These are phyloP conservation scores for Globisporangium megalacanthum DNA, from an alignment of 352 stramenopile species.

Conservation along the genomic window DNA sequence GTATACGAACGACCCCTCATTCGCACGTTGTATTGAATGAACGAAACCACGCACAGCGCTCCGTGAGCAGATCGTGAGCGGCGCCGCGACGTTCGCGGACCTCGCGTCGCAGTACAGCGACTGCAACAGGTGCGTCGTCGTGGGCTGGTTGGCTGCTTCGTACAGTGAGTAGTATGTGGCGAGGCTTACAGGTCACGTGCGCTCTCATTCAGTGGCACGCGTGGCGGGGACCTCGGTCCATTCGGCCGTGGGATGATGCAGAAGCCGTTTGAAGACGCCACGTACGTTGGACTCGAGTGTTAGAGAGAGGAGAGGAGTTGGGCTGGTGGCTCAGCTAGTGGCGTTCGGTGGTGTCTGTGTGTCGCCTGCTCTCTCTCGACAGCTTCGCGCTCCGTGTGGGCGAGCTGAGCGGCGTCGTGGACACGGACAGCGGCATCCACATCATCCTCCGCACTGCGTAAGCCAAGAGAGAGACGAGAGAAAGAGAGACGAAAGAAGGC, in stretches of 20 bases:
- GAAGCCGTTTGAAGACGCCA: constrained; percentile 89
- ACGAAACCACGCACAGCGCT: constrained; percentile 32
- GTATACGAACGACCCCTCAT: constrained; percentile 5
- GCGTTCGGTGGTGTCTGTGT: not conserved
- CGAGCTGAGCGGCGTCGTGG: constrained; percentile 93
- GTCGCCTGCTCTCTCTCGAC: not conserved
- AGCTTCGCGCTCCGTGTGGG: constrained; percentile 89
- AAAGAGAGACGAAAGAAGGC: not conserved
- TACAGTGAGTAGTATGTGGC: not conserved
- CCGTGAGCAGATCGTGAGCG: constrained; percentile 71
- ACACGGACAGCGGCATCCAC: constrained; percentile 95
- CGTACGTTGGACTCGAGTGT: constrained; percentile 19
- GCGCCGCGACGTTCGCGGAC: constrained; percentile 73
- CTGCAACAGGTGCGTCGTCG: constrained; percentile 43
- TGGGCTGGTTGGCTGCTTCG: not conserved
- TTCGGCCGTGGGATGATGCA: constrained; percentile 90
- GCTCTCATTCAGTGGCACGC: constrained; percentile 36
- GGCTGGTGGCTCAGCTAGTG: not conserved
- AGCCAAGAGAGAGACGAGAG: constrained; percentile 7
- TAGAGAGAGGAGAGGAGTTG: not conserved
- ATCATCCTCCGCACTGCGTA: constrained; percentile 93
- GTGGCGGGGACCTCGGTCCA: constrained; percentile 88
- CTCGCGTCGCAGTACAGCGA: constrained; percentile 81
- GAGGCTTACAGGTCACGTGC: not conserved
- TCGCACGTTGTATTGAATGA: not conserved